Conservation (phyloP, 208 protist species). For the Tritrichomonas musculus region DNA sequence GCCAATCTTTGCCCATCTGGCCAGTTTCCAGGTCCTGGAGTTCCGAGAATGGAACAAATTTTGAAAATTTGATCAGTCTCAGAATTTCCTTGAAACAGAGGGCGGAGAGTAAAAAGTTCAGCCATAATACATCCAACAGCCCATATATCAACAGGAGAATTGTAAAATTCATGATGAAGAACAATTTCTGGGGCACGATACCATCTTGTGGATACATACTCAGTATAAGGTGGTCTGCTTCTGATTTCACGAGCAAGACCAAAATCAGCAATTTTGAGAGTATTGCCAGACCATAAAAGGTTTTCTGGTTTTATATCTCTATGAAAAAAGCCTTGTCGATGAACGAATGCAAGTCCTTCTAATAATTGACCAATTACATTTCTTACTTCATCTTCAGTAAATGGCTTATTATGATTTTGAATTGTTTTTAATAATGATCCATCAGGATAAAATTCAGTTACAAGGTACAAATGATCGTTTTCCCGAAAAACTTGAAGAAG, state of each 20-base stretch:
- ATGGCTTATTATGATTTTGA: background rate
- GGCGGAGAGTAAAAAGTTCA: constrained; percentile 66
- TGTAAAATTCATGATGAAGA: constrained; percentile 60
- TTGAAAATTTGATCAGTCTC: constrained; percentile 88
- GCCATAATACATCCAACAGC: constrained; percentile 67
- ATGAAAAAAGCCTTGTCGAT: too few species aligned
- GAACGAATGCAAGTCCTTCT: background rate
- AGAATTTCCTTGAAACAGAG: constrained; percentile 74
- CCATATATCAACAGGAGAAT: constrained; percentile 68
- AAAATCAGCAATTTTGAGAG: constrained; percentile 86
- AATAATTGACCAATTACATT: background rate
- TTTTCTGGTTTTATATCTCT: constrained; percentile 34
- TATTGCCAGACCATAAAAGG: background rate
- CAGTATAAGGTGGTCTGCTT: constrained; percentile 69
- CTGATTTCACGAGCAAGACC: constrained; percentile 71
- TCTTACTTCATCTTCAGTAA: background rate
- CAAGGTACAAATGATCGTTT: background rate
- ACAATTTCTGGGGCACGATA: constrained; percentile 73
- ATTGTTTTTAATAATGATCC: background rate
- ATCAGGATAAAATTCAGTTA: constrained; percentile 3
- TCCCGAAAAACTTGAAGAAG: background rate
- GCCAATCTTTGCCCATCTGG: constrained; percentile 77
- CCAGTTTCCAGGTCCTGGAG: constrained; percentile 63
- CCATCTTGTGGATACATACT: constrained; percentile 77
- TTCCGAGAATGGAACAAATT: constrained; percentile 81